A percentile compares a stretch with the other conserved stretches of the same genome.
Conservation (phyloP, 2,329 filamentous ascomycete genomes). For the Endocalyx cinctus region DNA sequence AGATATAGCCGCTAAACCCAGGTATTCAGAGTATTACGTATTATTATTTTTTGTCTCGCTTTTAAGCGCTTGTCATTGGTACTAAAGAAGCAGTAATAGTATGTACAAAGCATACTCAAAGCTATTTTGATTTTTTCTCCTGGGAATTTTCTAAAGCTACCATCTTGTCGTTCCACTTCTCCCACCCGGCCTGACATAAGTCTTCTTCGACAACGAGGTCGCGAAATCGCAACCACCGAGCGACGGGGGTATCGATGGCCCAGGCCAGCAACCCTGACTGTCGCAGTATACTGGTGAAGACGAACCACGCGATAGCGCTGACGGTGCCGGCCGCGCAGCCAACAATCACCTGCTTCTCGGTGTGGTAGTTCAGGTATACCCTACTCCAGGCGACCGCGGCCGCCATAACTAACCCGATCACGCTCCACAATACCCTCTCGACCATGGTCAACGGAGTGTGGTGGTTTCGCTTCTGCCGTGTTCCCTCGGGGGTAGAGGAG, state of each 20-base stretch:
- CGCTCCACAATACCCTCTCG: conserved; percentile 52
- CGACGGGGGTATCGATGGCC: conserved; percentile 62
- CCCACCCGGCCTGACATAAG: conserved; percentile 86
- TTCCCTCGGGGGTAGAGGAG: conserved; percentile 34
- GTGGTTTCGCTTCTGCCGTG: conserved; percentile 33
- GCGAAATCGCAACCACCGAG: conserved; percentile 65
- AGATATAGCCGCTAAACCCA: no score
- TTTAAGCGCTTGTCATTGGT: no score
- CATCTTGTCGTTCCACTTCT: conserved; percentile 69
- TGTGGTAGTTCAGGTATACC: conserved; percentile 92
- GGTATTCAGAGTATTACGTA: no score
- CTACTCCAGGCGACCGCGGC: conserved; percentile 73
- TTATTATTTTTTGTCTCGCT: no score
- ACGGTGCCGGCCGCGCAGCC: conserved; percentile 66
- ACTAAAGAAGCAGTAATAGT: no score
- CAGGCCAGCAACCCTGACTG: conserved; percentile 66
- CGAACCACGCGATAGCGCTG: conserved; percentile 77
- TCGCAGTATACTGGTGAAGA: conserved; percentile 61
- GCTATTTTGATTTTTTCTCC: conserved; percentile 23
- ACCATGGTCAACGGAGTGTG: conserved; percentile 54
- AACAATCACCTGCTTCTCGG: conserved; percentile 77
- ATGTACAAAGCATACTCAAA: no score
- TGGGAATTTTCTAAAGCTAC: conserved; percentile 29
- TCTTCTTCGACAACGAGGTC: conserved; percentile 88
- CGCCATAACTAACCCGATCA: conserved; percentile 57